Base-by-base conservation (phyloP, 257 asterid genomes). In the Nicotiana undulata region DNA sequence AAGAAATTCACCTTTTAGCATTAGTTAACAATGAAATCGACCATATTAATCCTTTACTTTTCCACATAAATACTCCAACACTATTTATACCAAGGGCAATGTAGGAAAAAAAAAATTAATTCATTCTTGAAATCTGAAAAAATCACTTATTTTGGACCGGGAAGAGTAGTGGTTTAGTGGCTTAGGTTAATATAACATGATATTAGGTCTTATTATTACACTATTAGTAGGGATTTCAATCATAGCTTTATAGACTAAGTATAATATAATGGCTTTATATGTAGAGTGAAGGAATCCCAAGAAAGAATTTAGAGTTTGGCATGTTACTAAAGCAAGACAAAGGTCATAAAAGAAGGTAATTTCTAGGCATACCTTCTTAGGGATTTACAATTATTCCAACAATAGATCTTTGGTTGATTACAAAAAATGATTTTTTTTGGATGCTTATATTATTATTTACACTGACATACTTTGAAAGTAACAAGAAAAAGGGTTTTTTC, bases 281-380 rank as follows among this genome's bases (percentile, higher is more conserved):
- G 26, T 75, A 80, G 79, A 83, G 66, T 82, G 86, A 83, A 85
- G 85, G 92, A 89, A 88, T 90, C 92, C 93, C 90, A 87, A 88
- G 87, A 90, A 83, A 82, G 88, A 86, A 88, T 87, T 70, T 52
- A 83, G 81, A 80, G 86, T 88, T 93, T 90, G 97, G 92, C 94
- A 91, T 90, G 94, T 88, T 90, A 88, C 93, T 89, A 91, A 90
- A 90, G 96, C 87, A 79, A 87, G 90, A 88, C 92, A 87, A 88
- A 87, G 83, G 67, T 78, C 29, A 15, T 9, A 66, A 82, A 82
- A 59, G 34, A 81, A 82, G 66, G 11, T 67, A 63, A 85, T 86
- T 85, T 85, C 37, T 83, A 85, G 84, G 87, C 83, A 83, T 68
- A 81, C 82, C 81, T 83, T 88, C 89, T 86, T 87, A 85, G 91